These are phyloP conservation scores for Drechmeria coniospora DNA, from an alignment of 2,329 filamentous ascomycete species.

Conservation along the genomic window DNA sequence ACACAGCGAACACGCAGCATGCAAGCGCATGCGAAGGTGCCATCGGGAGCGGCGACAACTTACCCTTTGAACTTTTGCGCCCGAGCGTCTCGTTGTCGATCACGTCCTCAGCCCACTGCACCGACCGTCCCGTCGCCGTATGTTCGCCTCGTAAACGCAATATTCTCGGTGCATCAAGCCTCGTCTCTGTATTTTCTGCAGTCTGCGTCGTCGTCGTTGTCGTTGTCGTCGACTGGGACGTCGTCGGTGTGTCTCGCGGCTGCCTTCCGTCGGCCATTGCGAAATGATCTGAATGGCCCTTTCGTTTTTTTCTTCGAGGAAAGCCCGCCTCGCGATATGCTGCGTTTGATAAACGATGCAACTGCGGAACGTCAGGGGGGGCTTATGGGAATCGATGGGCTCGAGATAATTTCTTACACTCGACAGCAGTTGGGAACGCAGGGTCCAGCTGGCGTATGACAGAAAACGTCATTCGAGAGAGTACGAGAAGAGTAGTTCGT, in stretches of 20 bases:
- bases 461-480: too few species aligned
- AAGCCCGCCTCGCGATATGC: too few species aligned
- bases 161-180: conserved; percentile 20
- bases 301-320: background rate
- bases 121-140: conserved; percentile 37
- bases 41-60: conserved; percentile 6
- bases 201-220: conserved; percentile 14
- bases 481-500: too few species aligned
- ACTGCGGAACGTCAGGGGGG: too few species aligned
- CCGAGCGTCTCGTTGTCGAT: conserved; percentile 92
- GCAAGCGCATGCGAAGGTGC: too few species aligned
- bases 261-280: conserved; percentile 15
- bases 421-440: too few species aligned
- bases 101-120: conserved; percentile 86
- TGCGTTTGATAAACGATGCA: too few species aligned
- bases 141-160: conserved; percentile 37
- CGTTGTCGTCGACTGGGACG: conserved; percentile 20
- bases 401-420: too few species aligned
- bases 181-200: conserved; percentile 10
- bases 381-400: too few species aligned
- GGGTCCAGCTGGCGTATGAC: too few species aligned
- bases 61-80: conserved; percentile 88
- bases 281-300: background rate
- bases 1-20: background rate
- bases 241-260: conserved; percentile 13